phyloP scores from a whole-genome alignment of 345 rosid genomes.

The Eucalyptus polyanthemos region DNA sequence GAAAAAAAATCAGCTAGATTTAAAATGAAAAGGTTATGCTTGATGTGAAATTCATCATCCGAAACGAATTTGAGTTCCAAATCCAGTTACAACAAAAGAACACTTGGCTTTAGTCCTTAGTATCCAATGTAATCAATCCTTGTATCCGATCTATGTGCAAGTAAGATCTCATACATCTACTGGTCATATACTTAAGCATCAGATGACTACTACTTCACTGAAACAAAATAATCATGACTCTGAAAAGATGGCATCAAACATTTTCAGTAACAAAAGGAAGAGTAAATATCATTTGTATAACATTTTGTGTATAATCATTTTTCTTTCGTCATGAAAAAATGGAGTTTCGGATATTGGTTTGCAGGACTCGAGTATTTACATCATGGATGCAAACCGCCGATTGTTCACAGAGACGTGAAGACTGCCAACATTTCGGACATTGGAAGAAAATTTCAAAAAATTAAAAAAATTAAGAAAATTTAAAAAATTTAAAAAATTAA shows the following conservation, averaged over 20 bases:
- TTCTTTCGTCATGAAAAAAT: not conserved
- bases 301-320: not conserved
- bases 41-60: not conserved
- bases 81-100: not conserved
- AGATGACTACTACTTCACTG: not conserved
- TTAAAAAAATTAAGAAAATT: no score
- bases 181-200: not conserved
- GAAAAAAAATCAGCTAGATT: not conserved
- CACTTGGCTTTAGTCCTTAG: not conserved
- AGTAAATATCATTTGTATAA: not conserved
- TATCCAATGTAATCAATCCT: not conserved
- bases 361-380: constrained; percentile 20
- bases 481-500: no score
- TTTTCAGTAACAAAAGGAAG: not conserved
- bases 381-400: constrained; percentile 15
- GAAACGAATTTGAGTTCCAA: not conserved
- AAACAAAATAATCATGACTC: not conserved
- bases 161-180: not conserved
- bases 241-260: not conserved
- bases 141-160: not conserved
- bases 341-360: not conserved
- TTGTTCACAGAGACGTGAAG: constrained; percentile 6
- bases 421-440: constrained; percentile 23
- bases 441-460: no score
- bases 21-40: not conserved